phyloP scores from a whole-genome alignment of 2,329 filamentous ascomycete species.

The Diaporthe australafricana region DNA sequence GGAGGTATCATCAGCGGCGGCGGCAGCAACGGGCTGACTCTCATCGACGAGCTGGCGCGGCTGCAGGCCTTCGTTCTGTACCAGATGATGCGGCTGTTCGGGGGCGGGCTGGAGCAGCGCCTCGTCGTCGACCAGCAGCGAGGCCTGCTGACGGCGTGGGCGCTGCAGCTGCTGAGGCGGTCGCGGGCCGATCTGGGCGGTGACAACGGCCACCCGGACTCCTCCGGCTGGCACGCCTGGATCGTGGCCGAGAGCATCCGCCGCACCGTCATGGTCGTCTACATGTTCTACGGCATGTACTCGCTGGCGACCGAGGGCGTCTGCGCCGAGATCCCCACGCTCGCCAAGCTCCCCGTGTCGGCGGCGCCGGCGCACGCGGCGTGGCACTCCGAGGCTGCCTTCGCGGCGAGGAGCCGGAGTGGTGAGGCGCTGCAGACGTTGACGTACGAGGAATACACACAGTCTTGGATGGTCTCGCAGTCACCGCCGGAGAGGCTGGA shows the following conservation, averaged over 20 bases:
- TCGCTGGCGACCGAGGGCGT: neutral
- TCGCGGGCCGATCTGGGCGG: constrained; percentile 22
- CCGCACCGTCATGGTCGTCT: constrained; percentile 30
- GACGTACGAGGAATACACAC: constrained; percentile 1
- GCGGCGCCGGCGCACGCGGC: neutral
- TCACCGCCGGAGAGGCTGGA: neutral
- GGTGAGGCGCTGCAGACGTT: neutral
- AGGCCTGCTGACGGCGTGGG: constrained; percentile 19
- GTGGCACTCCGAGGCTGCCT: constrained; percentile 26
- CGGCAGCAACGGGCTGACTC: neutral
- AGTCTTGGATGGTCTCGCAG: neutral
- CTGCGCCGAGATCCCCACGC: constrained; percentile 19
- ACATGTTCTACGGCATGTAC: constrained; percentile 34
- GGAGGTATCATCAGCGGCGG: neutral
- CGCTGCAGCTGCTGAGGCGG: constrained; percentile 25
- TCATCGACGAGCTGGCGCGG: constrained; percentile 23
- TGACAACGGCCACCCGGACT: too few species aligned
- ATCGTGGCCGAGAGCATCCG: constrained; percentile 35
- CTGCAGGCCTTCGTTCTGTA: constrained; percentile 34
- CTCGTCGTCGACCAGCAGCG: constrained; percentile 31
- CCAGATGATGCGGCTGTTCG: constrained; percentile 34
- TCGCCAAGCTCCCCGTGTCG: constrained; percentile 29
- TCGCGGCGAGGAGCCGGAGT: neutral
- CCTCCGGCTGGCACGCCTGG: constrained; percentile 34
- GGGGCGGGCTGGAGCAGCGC: constrained; percentile 31